Evolutionary conservation across 2,329 filamentous ascomycete genomes (phyloP), one percentile per base, ranked within the genome.

Genomic region (Aureobasidium namibiae): DNA sequence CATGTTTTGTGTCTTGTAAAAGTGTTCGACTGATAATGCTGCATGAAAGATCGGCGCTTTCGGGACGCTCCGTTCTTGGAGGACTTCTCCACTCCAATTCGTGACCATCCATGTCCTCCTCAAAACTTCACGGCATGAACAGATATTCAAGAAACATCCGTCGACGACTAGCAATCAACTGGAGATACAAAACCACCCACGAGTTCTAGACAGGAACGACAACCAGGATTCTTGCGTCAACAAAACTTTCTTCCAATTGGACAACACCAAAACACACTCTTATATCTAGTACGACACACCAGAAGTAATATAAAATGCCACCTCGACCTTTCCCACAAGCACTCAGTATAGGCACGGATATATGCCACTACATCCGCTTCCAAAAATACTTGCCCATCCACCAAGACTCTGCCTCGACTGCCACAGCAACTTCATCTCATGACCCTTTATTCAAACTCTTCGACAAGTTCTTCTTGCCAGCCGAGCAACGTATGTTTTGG

Each of bases 281-380:
- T 21, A 44, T 23, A 44, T 44, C n/a, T 13, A 52, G 29, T n/a
- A 52, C 11, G 23, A 5, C 26, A 4, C 26, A 29, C 9, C 26
- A 53, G 18, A 16, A 41, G n/a, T n/a, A 53, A 41, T 29, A 41
- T 16, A 41, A 41, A 21, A 78, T 78, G 76, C 70, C 75, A 59
- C 70, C 68, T 9, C 72, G 74, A 41, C 74, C 76, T 0, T 90
- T 92, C 65, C 85, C 86, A 1, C 77, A 84, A n/a, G 77, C 84
- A 1, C 68, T 92, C 14, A 79, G 80, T 50, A 76, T 95, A 56
- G 91, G 91, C 60, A 92, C 83, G 49, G 91, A 95, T 69, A 87
- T 95, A 60, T 90, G 89, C 71, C 79, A 80, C 60, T 80, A 90
- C 60, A 73, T 79, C 0, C 84, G 90, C 59, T 83, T 95, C 61